phyloP scores from a whole-genome alignment of 768 basidiomycete genomes.

The Hemileccinum impolitum region DNA sequence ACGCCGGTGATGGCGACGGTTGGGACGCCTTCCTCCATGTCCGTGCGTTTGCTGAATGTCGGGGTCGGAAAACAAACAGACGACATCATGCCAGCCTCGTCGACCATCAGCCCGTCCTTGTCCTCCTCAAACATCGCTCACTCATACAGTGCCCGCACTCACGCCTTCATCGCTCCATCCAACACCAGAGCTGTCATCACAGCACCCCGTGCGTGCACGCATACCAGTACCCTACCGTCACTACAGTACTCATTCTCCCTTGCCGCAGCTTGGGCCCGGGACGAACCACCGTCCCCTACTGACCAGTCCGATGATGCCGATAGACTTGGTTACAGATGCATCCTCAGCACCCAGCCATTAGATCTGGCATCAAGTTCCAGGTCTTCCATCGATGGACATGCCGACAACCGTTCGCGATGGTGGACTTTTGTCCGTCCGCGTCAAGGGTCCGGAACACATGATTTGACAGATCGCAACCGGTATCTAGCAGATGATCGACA shows the following conservation, averaged over 20 bases:
- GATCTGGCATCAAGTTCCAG: slow-evolving; percentile 50
- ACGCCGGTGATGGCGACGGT: slow-evolving; percentile 70
- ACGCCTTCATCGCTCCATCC: slow-evolving; percentile 31
- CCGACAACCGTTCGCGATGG: slow-evolving; percentile 53
- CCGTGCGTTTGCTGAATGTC: slow-evolving; percentile 40
- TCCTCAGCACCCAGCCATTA: slow-evolving; percentile 42
- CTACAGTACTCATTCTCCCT: slow-evolving; percentile 5
- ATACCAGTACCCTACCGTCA: neutral
- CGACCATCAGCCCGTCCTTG: slow-evolving; percentile 16
- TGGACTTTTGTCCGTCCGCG: slow-evolving; percentile 70
- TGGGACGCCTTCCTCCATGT: slow-evolving; percentile 68
- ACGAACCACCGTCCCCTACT: slow-evolving; percentile 76
- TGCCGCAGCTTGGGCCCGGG: slow-evolving; percentile 73
- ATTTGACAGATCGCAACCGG: neutral
- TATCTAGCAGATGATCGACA: slow-evolving; percentile 19
- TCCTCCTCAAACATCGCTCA: slow-evolving; percentile 27
- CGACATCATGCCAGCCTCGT: slow-evolving; percentile 16
- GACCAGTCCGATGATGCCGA: slow-evolving; percentile 39
- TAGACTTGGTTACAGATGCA: slow-evolving; percentile 28
- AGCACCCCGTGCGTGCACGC: slow-evolving; percentile 55
- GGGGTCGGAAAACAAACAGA: slow-evolving; percentile 20
- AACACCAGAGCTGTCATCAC: slow-evolving; percentile 58
- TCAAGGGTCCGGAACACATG: slow-evolving; percentile 19
- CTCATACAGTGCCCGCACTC: slow-evolving; percentile 28
- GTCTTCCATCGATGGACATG: slow-evolving; percentile 36